These are phyloP conservation scores for Closterium sp. DNA, from an alignment of 139 green algal species.

Conservation along the genomic window DNA sequence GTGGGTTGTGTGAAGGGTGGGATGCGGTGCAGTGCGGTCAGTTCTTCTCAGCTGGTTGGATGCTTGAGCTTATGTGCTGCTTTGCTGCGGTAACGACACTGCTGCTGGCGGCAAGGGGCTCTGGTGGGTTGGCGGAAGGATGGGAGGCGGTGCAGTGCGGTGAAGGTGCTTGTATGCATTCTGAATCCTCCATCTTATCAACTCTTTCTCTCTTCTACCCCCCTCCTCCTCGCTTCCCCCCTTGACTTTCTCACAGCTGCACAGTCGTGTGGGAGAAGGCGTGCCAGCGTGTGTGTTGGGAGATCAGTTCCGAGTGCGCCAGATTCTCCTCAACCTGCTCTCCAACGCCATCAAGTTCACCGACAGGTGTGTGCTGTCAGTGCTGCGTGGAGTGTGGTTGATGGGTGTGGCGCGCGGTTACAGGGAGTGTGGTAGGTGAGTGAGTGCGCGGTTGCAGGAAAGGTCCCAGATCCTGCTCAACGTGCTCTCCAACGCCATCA, in stretches of 20 bases:
- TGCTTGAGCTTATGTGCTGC: neutral
- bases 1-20: neutral
- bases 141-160: no score
- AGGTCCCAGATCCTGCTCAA: neutral
- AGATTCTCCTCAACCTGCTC: neutral
- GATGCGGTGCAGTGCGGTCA: no score
- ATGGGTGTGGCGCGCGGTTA: no score
- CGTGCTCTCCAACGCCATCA: neutral
- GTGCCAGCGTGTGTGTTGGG: neutral
- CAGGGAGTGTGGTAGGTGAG: no score
- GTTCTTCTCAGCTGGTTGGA: no score
- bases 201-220: no score
- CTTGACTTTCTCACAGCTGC: neutral
- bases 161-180: neutral
- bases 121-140: no score
- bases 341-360: neutral
- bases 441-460: no score
- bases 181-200: neutral
- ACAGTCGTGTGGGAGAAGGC: neutral
- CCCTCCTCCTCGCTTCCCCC: no score
- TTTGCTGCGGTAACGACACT: neutral
- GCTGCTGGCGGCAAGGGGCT: neutral
- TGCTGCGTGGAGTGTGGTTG: no score
- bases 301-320: neutral
- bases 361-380: neutral